phyloP scores from a whole-genome alignment of 192 early-diverging fungal genomes.

The Geranomyces michiganensis region DNA sequence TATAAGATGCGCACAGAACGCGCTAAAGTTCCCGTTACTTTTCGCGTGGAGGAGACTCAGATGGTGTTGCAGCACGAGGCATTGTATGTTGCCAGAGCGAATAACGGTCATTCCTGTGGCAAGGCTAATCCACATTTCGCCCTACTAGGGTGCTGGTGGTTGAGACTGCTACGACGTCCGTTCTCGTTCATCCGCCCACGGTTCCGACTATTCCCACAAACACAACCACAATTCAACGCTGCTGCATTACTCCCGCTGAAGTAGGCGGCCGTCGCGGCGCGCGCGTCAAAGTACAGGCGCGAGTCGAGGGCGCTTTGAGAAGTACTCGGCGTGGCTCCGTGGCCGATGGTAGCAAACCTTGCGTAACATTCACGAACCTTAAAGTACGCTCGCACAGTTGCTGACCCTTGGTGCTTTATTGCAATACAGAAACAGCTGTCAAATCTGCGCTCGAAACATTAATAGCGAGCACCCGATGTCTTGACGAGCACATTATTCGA shows the following conservation, averaged over 20 bases:
- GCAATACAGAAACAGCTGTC: constrained; percentile 4
- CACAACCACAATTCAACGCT: constrained; percentile 20
- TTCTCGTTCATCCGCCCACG: background rate
- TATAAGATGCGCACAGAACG: constrained; percentile 1
- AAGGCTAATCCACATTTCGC: background rate
- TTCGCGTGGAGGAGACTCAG: constrained; percentile 16
- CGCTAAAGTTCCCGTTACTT: background rate
- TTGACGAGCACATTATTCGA: constrained; percentile 21
- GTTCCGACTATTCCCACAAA: background rate
- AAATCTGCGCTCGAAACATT: constrained; percentile 17
- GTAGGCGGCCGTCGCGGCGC: constrained; percentile 11
- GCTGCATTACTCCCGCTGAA: constrained; percentile 29
- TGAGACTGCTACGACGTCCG: constrained; percentile 1
- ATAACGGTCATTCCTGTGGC: too few species aligned
- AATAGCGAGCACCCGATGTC: background rate
- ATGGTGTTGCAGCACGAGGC: constrained; percentile 26
- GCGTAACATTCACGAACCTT: background rate
- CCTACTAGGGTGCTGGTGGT: constrained; percentile 25
- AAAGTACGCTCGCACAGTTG: background rate
- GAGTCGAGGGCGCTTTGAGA: constrained; percentile 20
- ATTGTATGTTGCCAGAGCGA: constrained; percentile 6
- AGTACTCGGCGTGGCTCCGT: background rate
- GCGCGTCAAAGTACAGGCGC: constrained; percentile 21
- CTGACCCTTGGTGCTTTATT: background rate
- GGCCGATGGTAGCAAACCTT: background rate